Evolutionary conservation across 2,329 filamentous ascomycete genomes (phyloP).

Genomic region (Exophiala oligosperma): DNA sequence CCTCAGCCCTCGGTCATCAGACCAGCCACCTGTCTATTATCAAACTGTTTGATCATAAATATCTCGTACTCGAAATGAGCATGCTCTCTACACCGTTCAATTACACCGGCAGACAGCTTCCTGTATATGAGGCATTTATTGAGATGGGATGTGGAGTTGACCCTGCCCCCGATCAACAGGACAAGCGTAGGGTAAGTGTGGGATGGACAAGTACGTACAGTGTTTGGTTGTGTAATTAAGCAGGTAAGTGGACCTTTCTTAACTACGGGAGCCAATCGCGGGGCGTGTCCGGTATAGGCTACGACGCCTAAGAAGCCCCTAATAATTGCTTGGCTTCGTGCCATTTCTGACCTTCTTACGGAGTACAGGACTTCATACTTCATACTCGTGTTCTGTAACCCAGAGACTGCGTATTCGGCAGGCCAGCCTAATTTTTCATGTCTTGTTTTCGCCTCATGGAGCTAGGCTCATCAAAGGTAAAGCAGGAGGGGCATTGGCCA

Average conservation of each 20-base stretch:
- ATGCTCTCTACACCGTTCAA: no score
- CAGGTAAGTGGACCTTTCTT: no score
- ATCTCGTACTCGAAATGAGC: neutral
- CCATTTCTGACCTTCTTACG: neutral
- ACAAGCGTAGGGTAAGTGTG: no score
- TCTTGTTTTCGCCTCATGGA: no score
- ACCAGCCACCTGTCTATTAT: neutral
- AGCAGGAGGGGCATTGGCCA: no score
- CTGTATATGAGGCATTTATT: conserved; percentile 2
- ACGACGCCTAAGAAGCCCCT: neutral
- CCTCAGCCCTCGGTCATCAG: neutral
- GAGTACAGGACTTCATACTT: neutral
- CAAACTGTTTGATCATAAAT: neutral
- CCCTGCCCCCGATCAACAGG: no score
- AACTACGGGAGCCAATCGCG: no score
- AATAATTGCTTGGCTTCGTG: neutral
- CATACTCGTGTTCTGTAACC: neutral
- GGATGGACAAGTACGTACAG: no score
- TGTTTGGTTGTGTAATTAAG: no score
- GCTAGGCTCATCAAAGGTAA: no score
- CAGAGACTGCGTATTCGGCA: neutral
- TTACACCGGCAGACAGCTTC: neutral
- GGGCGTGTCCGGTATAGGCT: neutral
- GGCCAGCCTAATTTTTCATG: no score
- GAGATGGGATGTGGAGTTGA: no score